Evolutionary conservation across 345 rosid genomes (phyloP), one percentile per base, ranked within the genome.

Genomic region (Gossypium ekmanianum): DNA sequence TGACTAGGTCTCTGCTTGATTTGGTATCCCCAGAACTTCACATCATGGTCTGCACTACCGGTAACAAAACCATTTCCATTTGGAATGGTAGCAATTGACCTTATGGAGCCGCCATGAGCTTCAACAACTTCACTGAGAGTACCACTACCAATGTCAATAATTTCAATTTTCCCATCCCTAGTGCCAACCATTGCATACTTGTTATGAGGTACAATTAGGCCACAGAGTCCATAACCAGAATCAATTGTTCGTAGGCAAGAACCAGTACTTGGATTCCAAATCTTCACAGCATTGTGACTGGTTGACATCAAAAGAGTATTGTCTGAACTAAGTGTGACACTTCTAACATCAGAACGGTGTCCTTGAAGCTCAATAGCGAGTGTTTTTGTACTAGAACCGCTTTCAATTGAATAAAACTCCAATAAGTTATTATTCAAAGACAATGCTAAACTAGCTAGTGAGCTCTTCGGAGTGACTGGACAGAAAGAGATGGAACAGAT

Each of bases 261-360:
- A 76, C 98, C 97, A 14, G 97, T 90, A 74, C 92, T 92, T 74
- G 98, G 97, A 84, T 91, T 94, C 98, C 98, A 94, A 74, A 94
- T 79, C 82, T 92, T 94, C 27, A 92, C 90, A 50, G 95, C 88
- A 82, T 87, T 89, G 87, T 94, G 97, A 84, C 98, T 91, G 9
- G 98, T 94, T 81, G 98, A 93, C 97, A 94, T 85, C 84, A 94
- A 82, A 76, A 92, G 90, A 45, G 85, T 87, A 82, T 87, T 94
- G 79, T 94, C 98, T 72, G 91, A 83, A 81, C 94, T 92, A 76
- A 94, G 94, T 64, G 97, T 83, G 65, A 92, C 84, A 70, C 98
- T 94, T 81, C 98, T 90, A 78, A 94, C 90, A 76, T 88, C 98
- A 77, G 98, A 89, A 62, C 98, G 92, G 79, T 94, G 97, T 68